These are phyloP conservation scores for Trametopsis cervina DNA, from an alignment of 768 basidiomycete species.

Conservation along the genomic window DNA sequence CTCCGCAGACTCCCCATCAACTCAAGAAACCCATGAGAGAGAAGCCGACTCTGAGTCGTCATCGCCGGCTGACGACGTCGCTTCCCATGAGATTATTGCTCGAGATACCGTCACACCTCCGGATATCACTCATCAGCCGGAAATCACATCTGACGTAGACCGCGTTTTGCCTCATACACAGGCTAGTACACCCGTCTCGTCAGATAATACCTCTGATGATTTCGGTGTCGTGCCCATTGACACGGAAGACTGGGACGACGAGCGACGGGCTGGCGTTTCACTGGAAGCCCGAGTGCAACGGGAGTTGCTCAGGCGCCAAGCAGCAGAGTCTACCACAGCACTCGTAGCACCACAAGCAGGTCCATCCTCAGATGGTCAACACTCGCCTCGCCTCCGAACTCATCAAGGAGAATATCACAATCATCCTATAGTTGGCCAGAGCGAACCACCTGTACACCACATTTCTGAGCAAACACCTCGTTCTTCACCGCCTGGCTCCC, in stretches of 20 bases:
- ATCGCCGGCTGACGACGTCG: constrained; percentile 1
- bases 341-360: background rate
- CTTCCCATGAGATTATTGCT: background rate
- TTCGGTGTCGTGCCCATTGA: constrained; percentile 45
- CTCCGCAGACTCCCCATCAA: background rate
- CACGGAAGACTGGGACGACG: constrained; percentile 35
- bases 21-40: constrained; percentile 1
- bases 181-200: constrained; percentile 26
- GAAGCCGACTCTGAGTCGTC: background rate
- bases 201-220: constrained; percentile 28
- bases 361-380: background rate
- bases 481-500: constrained; percentile 8
- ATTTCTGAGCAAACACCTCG: background rate
- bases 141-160: background rate
- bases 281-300: constrained; percentile 33
- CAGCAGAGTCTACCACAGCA: constrained; percentile 2
- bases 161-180: background rate
- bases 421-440: background rate
- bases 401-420: background rate
- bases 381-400: background rate
- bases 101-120: background rate
- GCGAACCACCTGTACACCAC: background rate
- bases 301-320: constrained; percentile 17
- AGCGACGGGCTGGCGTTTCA: constrained; percentile 35
- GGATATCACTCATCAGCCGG: too few relatives aligned